Evolutionary conservation across 192 early-diverging fungal species (phyloP).

Genomic region (Chytriomyces sp.): DNA sequence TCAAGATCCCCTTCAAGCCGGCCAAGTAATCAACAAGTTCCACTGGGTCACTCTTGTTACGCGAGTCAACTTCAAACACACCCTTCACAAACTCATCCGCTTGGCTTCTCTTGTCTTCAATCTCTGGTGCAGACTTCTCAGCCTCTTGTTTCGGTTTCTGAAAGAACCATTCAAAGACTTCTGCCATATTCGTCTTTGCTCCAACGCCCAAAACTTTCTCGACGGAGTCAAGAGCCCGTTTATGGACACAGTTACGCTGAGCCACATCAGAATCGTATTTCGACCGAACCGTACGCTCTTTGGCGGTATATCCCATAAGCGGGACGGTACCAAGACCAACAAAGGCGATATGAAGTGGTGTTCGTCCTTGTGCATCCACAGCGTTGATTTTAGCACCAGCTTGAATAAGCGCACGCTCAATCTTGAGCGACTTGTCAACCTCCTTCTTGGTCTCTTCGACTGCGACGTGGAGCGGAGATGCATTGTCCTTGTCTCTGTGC

Average conservation of each 20-base stretch:
- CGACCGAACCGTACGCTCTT: constrained; percentile 27
- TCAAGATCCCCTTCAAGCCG: constrained; percentile 22
- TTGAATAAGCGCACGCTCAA: constrained; percentile 53
- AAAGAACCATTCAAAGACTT: constrained; percentile 32
- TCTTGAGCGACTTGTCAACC: constrained; percentile 50
- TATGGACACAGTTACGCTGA: neutral
- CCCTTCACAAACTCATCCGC: constrained; percentile 29
- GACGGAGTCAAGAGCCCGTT: neutral
- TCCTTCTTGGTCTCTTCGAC: constrained; percentile 52
- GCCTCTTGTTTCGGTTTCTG: neutral
- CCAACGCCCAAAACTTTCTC: constrained; percentile 2
- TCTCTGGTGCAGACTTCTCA: neutral
- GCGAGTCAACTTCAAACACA: constrained; percentile 38
- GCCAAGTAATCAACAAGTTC: constrained; percentile 54
- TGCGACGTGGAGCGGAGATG: constrained; percentile 58
- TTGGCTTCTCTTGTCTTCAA: constrained; percentile 30
- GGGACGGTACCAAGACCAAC: constrained; percentile 46
- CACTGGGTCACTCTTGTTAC: constrained; percentile 51
- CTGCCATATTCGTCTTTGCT: neutral
- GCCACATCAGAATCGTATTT: constrained; percentile 20
- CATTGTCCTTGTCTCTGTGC: constrained; percentile 26
- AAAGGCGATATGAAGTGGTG: constrained; percentile 60
- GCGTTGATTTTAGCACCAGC: constrained; percentile 55
- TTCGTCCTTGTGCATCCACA: constrained; percentile 54
- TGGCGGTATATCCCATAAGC: constrained; percentile 38